phyloP scores from a whole-genome alignment of 805 yeast species.

The Teunomyces cretensis region DNA sequence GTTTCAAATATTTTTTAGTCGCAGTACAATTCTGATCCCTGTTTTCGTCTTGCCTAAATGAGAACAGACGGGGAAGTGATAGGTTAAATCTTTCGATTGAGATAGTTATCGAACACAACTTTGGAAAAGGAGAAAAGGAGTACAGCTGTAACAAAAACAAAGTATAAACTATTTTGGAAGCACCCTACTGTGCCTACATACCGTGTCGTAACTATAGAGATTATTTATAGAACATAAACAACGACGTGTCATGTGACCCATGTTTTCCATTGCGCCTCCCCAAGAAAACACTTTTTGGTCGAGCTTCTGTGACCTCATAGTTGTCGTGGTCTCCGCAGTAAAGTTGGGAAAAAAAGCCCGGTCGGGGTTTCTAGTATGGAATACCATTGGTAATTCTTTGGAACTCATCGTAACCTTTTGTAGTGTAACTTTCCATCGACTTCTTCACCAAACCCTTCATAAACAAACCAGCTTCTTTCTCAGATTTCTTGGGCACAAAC shows the following conservation, averaged over 20 bases:
- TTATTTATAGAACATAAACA: not conserved
- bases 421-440: constrained; percentile 83
- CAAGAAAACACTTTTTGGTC: not conserved
- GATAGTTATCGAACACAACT: not conserved
- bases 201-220: not conserved
- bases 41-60: constrained; percentile 1
- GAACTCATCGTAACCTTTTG: constrained; percentile 96
- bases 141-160: not conserved
- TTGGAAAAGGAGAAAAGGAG: not conserved
- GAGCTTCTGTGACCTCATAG: not conserved
- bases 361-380: constrained; percentile 59
- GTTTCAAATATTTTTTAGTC: constrained; percentile 3
- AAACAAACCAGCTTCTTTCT: constrained; percentile 77
- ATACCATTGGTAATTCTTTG: constrained; percentile 96
- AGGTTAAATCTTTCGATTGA: not conserved
- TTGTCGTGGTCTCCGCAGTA: not conserved
- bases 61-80: not conserved
- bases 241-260: not conserved
- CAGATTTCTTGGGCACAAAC: constrained; percentile 78
- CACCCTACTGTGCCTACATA: constrained; percentile 2
- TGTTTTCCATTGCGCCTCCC: not conserved
- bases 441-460: constrained; percentile 75
- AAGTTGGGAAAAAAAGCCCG: not conserved
- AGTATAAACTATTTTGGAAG: not conserved
- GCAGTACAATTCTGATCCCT: constrained; percentile 3